Conservation (phyloP, 73 alveolate species). For the Paramecium biaurelia region DNA sequence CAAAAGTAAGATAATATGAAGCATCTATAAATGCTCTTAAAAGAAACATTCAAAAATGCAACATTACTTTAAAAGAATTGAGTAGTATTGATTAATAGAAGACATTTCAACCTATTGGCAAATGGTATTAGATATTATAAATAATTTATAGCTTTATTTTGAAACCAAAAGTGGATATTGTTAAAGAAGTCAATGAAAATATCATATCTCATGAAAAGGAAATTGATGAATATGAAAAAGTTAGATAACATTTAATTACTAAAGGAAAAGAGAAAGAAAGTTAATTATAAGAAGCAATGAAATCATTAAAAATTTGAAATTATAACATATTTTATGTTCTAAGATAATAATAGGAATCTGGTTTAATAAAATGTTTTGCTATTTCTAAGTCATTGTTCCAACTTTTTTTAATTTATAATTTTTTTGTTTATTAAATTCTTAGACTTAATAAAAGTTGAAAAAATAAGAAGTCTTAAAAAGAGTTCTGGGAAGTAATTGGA, state of each 20-base stretch:
- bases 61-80: slow-evolving; percentile 47
- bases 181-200: background rate
- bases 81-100: background rate
- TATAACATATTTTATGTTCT: background rate
- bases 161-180: slow-evolving; percentile 13
- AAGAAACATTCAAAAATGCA: slow-evolving; percentile 30
- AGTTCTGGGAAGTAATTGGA: background rate
- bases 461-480: background rate
- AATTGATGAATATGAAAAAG: background rate
- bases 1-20: background rate
- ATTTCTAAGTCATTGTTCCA: no score
- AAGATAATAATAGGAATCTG: background rate
- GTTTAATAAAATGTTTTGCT: no score
- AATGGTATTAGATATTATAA: background rate
- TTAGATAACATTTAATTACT: background rate
- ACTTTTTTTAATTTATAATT: no score
- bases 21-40: background rate
- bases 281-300: background rate
- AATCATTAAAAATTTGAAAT: background rate
- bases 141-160: background rate
- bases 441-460: no score
- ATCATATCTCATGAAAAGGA: background rate
- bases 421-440: no score
- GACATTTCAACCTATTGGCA: slow-evolving; percentile 37
- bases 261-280: background rate